Evolutionary conservation across 2,329 filamentous ascomycete species (phyloP), one percentile per base, ranked within the genome.

Genomic region (Fusarium sp.): DNA sequence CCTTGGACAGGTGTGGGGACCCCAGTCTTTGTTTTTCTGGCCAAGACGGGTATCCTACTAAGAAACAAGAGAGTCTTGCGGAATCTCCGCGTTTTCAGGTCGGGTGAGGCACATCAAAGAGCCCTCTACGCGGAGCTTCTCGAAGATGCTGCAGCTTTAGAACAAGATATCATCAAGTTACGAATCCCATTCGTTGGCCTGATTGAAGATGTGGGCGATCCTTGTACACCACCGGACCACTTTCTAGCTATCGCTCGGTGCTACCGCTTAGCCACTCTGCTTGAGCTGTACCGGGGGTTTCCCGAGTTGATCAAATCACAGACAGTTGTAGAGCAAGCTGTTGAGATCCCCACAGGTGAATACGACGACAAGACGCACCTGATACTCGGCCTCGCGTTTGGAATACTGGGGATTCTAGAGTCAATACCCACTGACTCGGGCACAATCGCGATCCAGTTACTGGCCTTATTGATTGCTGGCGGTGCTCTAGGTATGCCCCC

Each of bases 1-100:
- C 73, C 73, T 1, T 74, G 71, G 73, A 72, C 73, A 0, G 73
- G 73, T 22, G 50, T 75, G 0, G 73, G 60, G 2, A 73, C 70
- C 0, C 45, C 66, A 1, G 27, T 72, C 2, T 56, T 73, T 1
- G 65, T 75, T 4, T 37, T 15, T 4, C 20, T 76, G 2, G 68
- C 70, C 11, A 69, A 67, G 20, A 27, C 58, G 1, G 63, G 59
- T 0, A 60, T 63, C 1, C 33, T 74, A 0, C 35, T 74, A 2
- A 35, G 70, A 6, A 73, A 68, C 17, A 73, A 65, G 9, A 57
- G 65, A 22, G 12, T 56, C 1, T 5, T 74, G 8, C 52, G 54
- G 6, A 35, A 35, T 7, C 40, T 71, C 4, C 17, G 22, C 1
- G 25, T 73, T 4, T 71, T 73, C 15, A 60, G 50, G 17, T 47